These are phyloP conservation scores for Aspergillus quadricinctus DNA, from an alignment of 2,329 filamentous ascomycete genomes.

Conservation along the genomic window DNA sequence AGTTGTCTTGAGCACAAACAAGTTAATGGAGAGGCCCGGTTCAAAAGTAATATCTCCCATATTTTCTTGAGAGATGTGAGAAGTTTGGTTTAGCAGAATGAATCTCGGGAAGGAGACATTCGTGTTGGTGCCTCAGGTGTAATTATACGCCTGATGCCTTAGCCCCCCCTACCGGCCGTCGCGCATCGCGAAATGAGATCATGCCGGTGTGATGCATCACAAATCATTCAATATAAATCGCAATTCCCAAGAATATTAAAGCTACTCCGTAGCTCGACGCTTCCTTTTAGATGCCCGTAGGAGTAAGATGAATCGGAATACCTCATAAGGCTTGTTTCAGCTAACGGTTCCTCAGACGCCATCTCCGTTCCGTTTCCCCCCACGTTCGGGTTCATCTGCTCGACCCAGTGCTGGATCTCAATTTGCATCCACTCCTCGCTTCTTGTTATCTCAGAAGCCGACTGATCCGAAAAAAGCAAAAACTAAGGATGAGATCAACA, in stretches of 20 bases:
- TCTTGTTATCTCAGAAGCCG: constrained; percentile 25
- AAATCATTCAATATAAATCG: background rate
- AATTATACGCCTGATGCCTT: background rate
- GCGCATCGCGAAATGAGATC: background rate
- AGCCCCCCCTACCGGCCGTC: background rate
- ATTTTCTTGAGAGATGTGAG: background rate
- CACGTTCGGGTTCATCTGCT: constrained; percentile 13
- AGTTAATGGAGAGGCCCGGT: background rate
- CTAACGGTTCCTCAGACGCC: constrained; percentile 6
- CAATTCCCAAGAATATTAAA: background rate
- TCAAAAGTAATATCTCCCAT: background rate
- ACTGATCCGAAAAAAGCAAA: constrained; percentile 4
- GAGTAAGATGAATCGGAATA: constrained; percentile 4
- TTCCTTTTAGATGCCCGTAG: constrained; percentile 12
- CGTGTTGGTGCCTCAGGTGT: background rate
- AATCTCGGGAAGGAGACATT: background rate
- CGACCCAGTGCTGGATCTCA: constrained; percentile 25
- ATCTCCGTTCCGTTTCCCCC: constrained; percentile 25
- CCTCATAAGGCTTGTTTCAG: background rate
- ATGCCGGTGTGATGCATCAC: background rate
- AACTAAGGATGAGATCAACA: constrained; percentile 10
- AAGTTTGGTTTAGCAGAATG: background rate
- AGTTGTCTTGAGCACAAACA: background rate
- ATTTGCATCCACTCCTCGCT: constrained; percentile 32
- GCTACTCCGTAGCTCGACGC: background rate